A percentile compares a stretch with the other conserved stretches of the same genome.
Evolutionary conservation across 495 filamentous ascomycete species (phyloP).

Genomic region (Penicillium longicatenatum): DNA sequence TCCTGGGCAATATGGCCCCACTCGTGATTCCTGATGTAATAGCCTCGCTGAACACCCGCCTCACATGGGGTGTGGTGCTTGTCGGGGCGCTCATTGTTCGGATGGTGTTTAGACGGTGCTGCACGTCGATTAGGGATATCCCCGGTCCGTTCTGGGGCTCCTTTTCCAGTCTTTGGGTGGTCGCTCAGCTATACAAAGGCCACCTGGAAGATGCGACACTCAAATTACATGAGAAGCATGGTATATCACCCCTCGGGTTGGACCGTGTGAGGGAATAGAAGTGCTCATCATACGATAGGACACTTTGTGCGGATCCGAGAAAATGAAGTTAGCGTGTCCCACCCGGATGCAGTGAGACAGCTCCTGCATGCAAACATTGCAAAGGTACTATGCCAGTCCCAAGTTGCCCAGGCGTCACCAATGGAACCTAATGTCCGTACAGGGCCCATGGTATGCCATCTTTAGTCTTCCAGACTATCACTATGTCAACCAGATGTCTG

Average conservation of each 20-base stretch:
- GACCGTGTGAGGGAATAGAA: background rate
- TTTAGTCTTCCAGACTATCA: constrained; percentile 41
- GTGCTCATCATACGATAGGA: constrained; percentile 19
- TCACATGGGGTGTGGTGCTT: constrained; percentile 1
- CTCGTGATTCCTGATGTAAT: background rate
- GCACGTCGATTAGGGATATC: constrained; percentile 32
- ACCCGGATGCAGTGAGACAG: constrained; percentile 45
- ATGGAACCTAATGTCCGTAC: background rate
- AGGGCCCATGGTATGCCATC: constrained; percentile 36
- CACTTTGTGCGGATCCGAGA: constrained; percentile 49
- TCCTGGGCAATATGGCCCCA: background rate
- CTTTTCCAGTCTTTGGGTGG: constrained; percentile 43
- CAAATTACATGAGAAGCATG: constrained; percentile 44
- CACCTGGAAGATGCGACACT: constrained; percentile 39
- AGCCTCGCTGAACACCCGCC: background rate
- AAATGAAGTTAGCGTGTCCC: constrained; percentile 51
- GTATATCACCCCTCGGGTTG: constrained; percentile 16
- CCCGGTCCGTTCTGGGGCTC: constrained; percentile 46
- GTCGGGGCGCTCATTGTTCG: constrained; percentile 5
- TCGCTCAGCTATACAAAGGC: constrained; percentile 40
- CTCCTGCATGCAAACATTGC: constrained; percentile 29
- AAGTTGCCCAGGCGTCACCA: background rate
- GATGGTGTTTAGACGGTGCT: constrained; percentile 22
- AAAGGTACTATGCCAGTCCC: constrained; percentile 21
- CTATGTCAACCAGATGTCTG: constrained; percentile 48